Conservation (phyloP, 2,329 filamentous ascomycete genomes). For the Acephala macrosclerotiorum region DNA sequence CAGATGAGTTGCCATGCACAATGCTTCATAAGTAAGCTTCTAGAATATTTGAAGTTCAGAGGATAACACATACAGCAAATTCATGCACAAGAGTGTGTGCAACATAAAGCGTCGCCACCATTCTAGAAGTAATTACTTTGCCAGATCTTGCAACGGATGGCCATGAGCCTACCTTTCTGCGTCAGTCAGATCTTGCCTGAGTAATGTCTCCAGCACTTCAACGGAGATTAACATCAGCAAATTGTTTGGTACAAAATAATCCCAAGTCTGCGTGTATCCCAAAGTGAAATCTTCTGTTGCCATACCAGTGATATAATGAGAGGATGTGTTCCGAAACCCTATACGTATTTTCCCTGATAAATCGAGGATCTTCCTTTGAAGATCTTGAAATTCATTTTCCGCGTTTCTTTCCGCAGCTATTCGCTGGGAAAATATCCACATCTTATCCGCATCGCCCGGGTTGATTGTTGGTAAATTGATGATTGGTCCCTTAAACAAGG, state of each 20-base stretch:
- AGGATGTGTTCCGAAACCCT: background rate
- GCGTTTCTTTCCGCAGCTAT: background rate
- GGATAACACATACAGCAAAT: background rate
- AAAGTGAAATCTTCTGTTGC: background rate
- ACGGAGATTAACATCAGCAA: background rate
- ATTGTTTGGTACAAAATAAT: background rate
- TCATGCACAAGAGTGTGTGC: background rate
- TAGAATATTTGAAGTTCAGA: background rate
- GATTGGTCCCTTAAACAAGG: background rate
- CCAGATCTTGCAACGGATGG: background rate
- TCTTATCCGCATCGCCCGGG: background rate
- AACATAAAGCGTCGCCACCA: background rate
- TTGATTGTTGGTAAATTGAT: background rate
- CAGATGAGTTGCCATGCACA: background rate
- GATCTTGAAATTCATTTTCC: background rate
- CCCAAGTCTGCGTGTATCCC: background rate
- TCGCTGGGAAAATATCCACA: background rate
- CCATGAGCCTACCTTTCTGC: background rate
- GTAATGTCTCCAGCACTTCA: background rate
- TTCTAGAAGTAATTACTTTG: background rate
- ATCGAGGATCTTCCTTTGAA: background rate
- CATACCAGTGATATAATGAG: background rate
- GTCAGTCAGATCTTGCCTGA: background rate
- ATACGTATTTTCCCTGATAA: background rate
- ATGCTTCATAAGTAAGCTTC: background rate